Evolutionary conservation across 225 moss, liverwort and hornwort genomes (phyloP), one percentile per base, ranked within the genome.

Genomic region (Rhytidiadelphus loreus): DNA sequence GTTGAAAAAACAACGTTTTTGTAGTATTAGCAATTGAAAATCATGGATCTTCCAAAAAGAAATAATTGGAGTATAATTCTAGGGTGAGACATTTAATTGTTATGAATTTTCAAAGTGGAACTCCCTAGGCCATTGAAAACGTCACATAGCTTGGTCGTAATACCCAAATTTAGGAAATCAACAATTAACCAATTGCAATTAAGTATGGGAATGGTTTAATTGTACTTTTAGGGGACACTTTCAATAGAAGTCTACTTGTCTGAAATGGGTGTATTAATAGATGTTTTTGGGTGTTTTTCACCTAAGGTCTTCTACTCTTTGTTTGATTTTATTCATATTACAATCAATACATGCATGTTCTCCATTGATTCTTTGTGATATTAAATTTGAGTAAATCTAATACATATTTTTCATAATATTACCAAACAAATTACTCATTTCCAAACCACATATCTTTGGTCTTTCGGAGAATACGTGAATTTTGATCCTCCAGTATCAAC

Each of bases 51-150:
- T 22, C 0, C 30, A 11, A 4, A 32, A 4, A 7, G 7, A 33
- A 33, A 4, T 13, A n/a, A n/a, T n/a, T n/a, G n/a, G n/a, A n/a
- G n/a, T 52, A 3, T 0, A 52, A 13, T 14, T 7, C 53, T 53
- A 14, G 37, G 9, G 6, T 23, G 24, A 24, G 37, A 24, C 3
- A 35, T 24, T 9, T 13, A 77, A 24, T 15, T 20, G 0, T 15
- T n/a, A 21, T 16, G 10, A 77, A 77, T 25, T 55, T 14, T 10
- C 10, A 16, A 55, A 10, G 24, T 37, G 0, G 14, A 16, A 56
- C 16, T 77, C 10, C 10, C 6, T 25, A 10, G 6, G 16, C 1
- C 23, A 0, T 0, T 23, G 0, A 8, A 53, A 37, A 0, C 0
- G 1, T 77, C 6, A 53, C 8, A 53, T 53, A 53, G 14, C 9